A percentile compares a stretch with the other conserved stretches of the same genome.
Evolutionary conservation across 208 protist genomes (phyloP).

Genomic region (Crithidia bombi): DNA sequence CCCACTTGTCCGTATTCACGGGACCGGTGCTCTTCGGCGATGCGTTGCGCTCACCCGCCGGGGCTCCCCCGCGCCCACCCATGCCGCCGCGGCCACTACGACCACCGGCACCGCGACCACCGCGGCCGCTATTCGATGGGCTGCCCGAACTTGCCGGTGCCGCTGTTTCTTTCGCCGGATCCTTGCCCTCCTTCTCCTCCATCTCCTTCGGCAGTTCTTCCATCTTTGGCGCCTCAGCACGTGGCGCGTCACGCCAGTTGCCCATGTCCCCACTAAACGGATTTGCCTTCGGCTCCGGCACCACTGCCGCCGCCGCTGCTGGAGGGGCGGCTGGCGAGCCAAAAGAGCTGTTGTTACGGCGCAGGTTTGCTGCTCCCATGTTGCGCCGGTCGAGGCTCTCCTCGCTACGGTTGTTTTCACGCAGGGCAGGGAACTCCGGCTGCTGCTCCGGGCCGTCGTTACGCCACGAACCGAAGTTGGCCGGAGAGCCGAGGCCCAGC

Average conservation of each 20-base stretch:
- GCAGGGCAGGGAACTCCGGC: constrained; percentile 48
- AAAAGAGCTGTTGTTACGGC: constrained; percentile 22
- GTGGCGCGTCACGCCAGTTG: constrained; percentile 76
- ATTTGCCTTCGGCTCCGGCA: constrained; percentile 26
- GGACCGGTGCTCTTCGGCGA: constrained; percentile 17
- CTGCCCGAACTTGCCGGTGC: constrained; percentile 15
- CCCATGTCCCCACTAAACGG: constrained; percentile 39
- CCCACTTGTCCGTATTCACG: constrained; percentile 29
- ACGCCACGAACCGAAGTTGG: constrained; percentile 67
- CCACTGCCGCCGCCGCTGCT: constrained; percentile 18
- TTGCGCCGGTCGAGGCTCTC: constrained; percentile 33
- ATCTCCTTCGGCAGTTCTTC: constrained; percentile 19
- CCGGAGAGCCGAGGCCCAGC: constrained; percentile 34
- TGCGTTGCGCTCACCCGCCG: constrained; percentile 9
- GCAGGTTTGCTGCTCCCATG: constrained; percentile 30
- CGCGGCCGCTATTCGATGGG: constrained; percentile 18
- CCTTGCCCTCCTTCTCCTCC: constrained; percentile 6
- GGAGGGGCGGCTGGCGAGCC: constrained; percentile 6
- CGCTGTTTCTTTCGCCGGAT: constrained; percentile 12
- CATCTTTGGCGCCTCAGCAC: constrained; percentile 42
- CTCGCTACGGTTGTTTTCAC: constrained; percentile 30
- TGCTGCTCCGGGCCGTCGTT: constrained; percentile 50
- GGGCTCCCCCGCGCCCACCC: constrained; percentile 23
- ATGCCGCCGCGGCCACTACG: constrained; percentile 31
- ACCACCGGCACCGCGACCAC: constrained; percentile 26